A percentile compares a stretch with the other conserved stretches of the same genome.
Evolutionary conservation across 2,329 filamentous ascomycete species (phyloP).

Genomic region (Elsinoe ampelina): DNA sequence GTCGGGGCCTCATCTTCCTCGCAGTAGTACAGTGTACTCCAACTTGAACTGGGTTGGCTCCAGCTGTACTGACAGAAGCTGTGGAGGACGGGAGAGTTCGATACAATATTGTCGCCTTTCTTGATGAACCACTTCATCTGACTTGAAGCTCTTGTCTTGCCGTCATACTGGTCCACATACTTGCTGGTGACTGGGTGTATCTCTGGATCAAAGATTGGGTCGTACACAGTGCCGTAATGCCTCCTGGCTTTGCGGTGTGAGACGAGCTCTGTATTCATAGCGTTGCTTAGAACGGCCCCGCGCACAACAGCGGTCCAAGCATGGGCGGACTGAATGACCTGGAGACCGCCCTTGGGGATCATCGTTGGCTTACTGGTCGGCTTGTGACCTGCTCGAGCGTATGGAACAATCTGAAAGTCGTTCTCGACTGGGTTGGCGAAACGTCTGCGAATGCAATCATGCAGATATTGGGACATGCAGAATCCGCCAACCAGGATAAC

Average conservation of each 20-base stretch:
- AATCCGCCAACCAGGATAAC: conserved; percentile 76
- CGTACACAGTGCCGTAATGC: conserved; percentile 8
- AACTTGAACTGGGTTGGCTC: too few relatives aligned
- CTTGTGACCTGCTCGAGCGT: too few relatives aligned
- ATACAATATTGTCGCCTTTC: not conserved
- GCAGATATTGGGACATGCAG: conserved; percentile 62
- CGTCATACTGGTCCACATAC: conserved; percentile 73
- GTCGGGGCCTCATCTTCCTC: too few relatives aligned
- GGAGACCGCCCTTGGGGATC: too few relatives aligned
- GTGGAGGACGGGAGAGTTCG: not conserved
- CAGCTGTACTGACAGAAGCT: too few relatives aligned
- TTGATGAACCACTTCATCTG: conserved; percentile 76
- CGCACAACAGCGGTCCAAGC: conserved; percentile 72
- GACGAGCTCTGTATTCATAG: conserved; percentile 54
- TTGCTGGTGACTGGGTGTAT: conserved; percentile 64
- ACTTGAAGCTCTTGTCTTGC: conserved; percentile 74
- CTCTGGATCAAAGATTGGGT: conserved; percentile 54
- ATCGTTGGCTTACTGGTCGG: too few relatives aligned
- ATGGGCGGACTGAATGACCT: conserved; percentile 67
- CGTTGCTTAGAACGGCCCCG: conserved; percentile 63
- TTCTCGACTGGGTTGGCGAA: conserved; percentile 38
- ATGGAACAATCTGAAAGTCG: not conserved
- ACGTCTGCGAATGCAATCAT: conserved; percentile 59
- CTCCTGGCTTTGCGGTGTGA: not conserved
- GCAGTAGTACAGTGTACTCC: too few relatives aligned